Evolutionary conservation across 495 filamentous ascomycete species (phyloP).

Genomic region (Schizothecium vesticola): DNA sequence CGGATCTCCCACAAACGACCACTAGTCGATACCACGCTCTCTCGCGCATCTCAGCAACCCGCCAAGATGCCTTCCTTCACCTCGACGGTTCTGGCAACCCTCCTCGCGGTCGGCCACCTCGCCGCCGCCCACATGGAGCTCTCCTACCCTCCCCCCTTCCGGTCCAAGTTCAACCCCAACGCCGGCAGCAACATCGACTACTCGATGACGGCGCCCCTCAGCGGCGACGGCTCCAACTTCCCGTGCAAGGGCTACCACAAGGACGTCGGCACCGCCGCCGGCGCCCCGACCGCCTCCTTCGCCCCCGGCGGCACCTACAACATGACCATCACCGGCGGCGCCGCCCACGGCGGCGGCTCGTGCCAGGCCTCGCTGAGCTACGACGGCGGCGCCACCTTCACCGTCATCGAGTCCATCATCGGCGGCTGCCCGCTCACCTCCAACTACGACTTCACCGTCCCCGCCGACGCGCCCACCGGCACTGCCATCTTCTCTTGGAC

Average conservation of each 20-base stretch:
- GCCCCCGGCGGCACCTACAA: conserved; percentile 52
- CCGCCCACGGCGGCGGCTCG: conserved; percentile 57
- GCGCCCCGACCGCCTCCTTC: conserved; percentile 44
- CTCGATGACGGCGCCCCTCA: conserved; percentile 55
- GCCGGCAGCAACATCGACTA: conserved; percentile 42
- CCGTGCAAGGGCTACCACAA: conserved; percentile 65
- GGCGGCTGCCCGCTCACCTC: conserved; percentile 53
- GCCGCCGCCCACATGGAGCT: conserved; percentile 57
- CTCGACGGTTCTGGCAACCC: conserved; percentile 21
- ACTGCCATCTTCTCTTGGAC: conserved; percentile 62
- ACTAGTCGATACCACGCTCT: neutral
- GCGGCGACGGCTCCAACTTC: conserved; percentile 44
- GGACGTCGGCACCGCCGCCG: conserved; percentile 44
- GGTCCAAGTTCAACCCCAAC: conserved; percentile 48
- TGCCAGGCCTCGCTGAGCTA: conserved; percentile 62
- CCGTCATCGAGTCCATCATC: conserved; percentile 60
- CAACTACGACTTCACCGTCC: conserved; percentile 59
- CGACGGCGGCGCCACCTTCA: conserved; percentile 56
- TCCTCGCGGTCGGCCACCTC: conserved; percentile 31
- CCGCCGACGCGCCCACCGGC: conserved; percentile 53
- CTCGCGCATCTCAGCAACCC: neutral
- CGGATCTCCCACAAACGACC: neutral
- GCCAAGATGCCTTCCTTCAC: conserved; percentile 34
- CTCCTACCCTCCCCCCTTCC: conserved; percentile 49
- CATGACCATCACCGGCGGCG: conserved; percentile 53